Conservation (phyloP, 352 stramenopile genomes). For the Phytophthora sansomeana region DNA sequence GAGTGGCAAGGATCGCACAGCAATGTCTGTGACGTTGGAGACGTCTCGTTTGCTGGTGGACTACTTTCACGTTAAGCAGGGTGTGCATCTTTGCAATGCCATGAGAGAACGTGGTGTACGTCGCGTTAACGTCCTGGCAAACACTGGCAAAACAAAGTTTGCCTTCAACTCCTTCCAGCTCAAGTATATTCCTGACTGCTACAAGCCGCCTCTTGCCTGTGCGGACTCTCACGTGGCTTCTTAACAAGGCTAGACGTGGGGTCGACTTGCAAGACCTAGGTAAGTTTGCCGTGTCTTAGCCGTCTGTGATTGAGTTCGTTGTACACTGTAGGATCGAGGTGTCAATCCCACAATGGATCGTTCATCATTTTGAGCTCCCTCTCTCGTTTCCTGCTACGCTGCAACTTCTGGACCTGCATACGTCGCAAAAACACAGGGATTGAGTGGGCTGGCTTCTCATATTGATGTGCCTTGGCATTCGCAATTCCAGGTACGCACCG, state of each 20-base stretch:
- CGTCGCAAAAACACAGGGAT: not conserved
- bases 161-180: constrained; percentile 98
- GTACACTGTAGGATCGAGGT: constrained; percentile 36
- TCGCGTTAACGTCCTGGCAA: constrained; percentile 85
- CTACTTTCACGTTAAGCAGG: constrained; percentile 89
- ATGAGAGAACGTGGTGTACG: constrained; percentile 89
- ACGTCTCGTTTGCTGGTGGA: constrained; percentile 92
- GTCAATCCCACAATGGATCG: constrained; percentile 75
- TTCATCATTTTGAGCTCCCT: constrained; percentile 71
- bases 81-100: constrained; percentile 84
- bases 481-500: constrained; percentile 35
- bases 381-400: constrained; percentile 73
- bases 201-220: constrained; percentile 89
- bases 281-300: constrained; percentile 20
- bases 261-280: constrained; percentile 17
- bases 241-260: constrained; percentile 35
- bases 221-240: constrained; percentile 81
- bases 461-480: not conserved
- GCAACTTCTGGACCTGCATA: constrained; percentile 71
- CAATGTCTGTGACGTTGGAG: constrained; percentile 97
- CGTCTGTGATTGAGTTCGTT: constrained; percentile 22
- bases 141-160: constrained; percentile 94
- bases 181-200: constrained; percentile 96
- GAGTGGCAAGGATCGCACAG: constrained; percentile 97
- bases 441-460: not conserved